phyloP scores from a whole-genome alignment of 495 filamentous ascomycete species.

The Penicillium pancosmium region DNA sequence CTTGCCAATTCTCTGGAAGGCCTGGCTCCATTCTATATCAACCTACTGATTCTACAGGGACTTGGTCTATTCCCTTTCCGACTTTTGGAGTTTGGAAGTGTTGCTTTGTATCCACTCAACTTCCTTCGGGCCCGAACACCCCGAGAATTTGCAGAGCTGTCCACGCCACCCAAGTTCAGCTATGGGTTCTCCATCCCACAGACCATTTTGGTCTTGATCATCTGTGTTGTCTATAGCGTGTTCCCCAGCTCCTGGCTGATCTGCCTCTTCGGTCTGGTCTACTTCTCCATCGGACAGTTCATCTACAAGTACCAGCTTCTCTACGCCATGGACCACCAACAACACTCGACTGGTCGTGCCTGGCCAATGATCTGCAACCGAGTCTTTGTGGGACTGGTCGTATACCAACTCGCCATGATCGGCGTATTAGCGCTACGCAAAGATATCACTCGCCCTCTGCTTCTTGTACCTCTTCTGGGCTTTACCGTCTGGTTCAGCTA shows the following conservation, averaged over 20 bases:
- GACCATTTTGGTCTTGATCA: slow-evolving; percentile 85
- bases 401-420: slow-evolving; percentile 91
- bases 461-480: slow-evolving; percentile 75
- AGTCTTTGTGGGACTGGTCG: slow-evolving; percentile 75
- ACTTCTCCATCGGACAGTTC: slow-evolving; percentile 87
- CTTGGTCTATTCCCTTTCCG: slow-evolving; percentile 91
- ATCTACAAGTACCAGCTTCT: slow-evolving; percentile 98
- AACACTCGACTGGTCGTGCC: slow-evolving; percentile 89
- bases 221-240: slow-evolving; percentile 93
- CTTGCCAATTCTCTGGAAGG: slow-evolving; percentile 75
- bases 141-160: slow-evolving; percentile 83
- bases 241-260: slow-evolving; percentile 82
- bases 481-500: slow-evolving; percentile 85
- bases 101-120: slow-evolving; percentile 80
- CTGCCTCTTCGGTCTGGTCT: slow-evolving; percentile 79
- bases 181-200: slow-evolving; percentile 96
- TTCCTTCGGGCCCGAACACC: slow-evolving; percentile 83
- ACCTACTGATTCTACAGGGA: slow-evolving; percentile 92
- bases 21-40: slow-evolving; percentile 84
- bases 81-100: slow-evolving; percentile 85
- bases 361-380: slow-evolving; percentile 97
- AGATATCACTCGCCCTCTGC: slow-evolving; percentile 67
- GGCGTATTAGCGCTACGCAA: slow-evolving; percentile 77
- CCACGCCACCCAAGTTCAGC: slow-evolving; percentile 83
- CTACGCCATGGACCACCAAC: slow-evolving; percentile 97